These are phyloP conservation scores for Canavalia gladiata DNA, from an alignment of 306 rosid species.

Conservation along the genomic window DNA sequence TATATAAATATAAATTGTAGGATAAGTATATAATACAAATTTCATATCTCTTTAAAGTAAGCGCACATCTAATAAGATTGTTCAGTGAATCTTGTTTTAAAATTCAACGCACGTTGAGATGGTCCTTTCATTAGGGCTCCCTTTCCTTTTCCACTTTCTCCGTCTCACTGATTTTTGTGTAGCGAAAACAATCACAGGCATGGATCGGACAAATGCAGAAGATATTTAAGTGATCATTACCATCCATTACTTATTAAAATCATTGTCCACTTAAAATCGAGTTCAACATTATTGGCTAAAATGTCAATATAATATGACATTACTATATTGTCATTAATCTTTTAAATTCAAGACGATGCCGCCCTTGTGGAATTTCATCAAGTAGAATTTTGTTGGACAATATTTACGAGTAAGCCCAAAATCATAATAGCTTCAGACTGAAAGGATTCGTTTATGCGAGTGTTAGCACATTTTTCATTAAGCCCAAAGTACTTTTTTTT, in stretches of 20 bases:
- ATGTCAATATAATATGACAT: neutral
- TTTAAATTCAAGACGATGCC: neutral
- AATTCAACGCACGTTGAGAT: neutral
- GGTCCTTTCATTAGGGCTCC: slow-evolving; percentile 4
- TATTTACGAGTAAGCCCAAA: too few relatives aligned
- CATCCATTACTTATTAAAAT: neutral
- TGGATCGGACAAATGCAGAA: neutral
- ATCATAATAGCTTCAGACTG: too few relatives aligned
- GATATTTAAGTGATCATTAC: neutral
- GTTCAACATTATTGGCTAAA: neutral
- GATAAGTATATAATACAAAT: too few relatives aligned
- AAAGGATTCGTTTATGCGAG: too few relatives aligned
- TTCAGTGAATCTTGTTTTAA: neutral
- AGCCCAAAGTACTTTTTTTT: too few relatives aligned
- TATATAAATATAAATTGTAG: too few relatives aligned
- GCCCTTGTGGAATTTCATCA: neutral
- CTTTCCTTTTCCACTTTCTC: slow-evolving; percentile 19
- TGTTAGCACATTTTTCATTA: too few relatives aligned
- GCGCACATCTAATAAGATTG: neutral
- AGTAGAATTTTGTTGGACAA: neutral
- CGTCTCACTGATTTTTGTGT: neutral
- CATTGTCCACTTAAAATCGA: neutral
- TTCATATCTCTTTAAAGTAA: too few relatives aligned
- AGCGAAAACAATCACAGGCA: neutral
- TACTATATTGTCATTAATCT: neutral